phyloP scores from a whole-genome alignment of 164 flowering plant genomes.

The Cinnamomum micranthum region DNA sequence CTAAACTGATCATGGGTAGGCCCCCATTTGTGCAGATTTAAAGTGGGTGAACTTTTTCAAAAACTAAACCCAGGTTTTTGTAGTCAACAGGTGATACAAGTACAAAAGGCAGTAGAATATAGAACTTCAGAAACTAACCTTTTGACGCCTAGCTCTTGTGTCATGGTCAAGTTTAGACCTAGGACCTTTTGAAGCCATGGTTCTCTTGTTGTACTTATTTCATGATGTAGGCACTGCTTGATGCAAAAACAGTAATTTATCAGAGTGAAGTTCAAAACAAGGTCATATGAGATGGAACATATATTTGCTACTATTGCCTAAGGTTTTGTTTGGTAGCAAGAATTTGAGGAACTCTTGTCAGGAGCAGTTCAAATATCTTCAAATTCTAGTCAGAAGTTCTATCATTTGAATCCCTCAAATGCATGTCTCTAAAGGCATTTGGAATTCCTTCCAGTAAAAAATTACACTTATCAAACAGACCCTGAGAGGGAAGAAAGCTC shows the following conservation, averaged over 20 bases:
- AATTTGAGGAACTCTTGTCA: too few species aligned
- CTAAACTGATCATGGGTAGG: too few species aligned
- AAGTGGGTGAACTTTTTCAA: too few species aligned
- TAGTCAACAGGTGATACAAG: neutral
- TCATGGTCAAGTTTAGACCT: constrained; percentile 88
- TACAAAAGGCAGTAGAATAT: neutral
- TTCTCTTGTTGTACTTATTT: constrained; percentile 14
- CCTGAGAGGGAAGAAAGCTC: neutral
- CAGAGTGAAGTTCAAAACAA: neutral
- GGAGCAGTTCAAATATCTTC: too few species aligned
- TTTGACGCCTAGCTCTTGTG: constrained; percentile 75
- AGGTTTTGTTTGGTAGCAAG: too few species aligned
- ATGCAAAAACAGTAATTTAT: neutral
- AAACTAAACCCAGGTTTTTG: neutral
- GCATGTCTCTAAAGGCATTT: too few species aligned
- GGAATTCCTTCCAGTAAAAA: too few species aligned
- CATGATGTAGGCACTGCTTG: constrained; percentile 18
- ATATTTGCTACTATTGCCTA: neutral
- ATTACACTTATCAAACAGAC: too few species aligned
- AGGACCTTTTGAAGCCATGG: constrained; percentile 91
- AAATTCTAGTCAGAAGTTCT: too few species aligned
- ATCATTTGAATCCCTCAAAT: too few species aligned
- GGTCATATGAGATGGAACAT: neutral
- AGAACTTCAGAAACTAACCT: constrained; percentile 44
- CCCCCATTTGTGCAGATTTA: too few species aligned